A percentile compares a stretch with the other conserved stretches of the same genome.
These are phyloP conservation scores for Paraleonurus japonicus DNA, from an alignment of 257 asterid genomes.

Conservation along the genomic window DNA sequence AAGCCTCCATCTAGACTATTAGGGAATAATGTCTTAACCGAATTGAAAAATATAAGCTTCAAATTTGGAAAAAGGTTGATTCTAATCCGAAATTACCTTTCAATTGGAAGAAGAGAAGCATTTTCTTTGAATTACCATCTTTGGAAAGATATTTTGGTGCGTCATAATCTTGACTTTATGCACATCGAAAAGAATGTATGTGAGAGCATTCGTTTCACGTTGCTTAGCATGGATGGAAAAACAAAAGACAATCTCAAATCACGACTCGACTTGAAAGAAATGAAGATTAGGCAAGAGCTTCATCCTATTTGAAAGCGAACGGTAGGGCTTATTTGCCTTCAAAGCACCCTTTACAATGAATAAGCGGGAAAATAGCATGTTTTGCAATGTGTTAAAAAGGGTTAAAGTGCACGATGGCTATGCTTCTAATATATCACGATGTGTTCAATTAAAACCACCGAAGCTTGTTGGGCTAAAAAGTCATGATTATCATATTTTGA, in stretches of 20 bases:
- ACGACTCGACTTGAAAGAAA: neutral
- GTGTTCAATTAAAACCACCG: neutral
- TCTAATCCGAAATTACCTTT: neutral
- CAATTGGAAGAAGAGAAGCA: slow-evolving; percentile 1
- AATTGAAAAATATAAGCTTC: neutral
- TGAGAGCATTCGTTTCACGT: slow-evolving; percentile 1
- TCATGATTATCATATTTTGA: slow-evolving; percentile 12
- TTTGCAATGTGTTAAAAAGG: neutral
- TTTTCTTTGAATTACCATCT: neutral
- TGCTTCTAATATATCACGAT: neutral
- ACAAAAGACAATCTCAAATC: neutral
- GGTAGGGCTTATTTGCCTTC: neutral
- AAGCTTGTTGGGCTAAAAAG: slow-evolving; percentile 4
- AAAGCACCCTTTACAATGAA: neutral
- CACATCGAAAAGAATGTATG: slow-evolving; percentile 14
- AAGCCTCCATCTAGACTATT: neutral
- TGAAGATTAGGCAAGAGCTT: neutral
- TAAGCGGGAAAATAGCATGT: slow-evolving; percentile 10
- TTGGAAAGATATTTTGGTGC: slow-evolving; percentile 1
- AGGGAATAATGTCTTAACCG: neutral
- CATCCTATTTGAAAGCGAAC: neutral
- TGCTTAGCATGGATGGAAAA: neutral
- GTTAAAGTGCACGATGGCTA: neutral
- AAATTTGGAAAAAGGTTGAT: neutral
- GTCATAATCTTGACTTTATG: slow-evolving; percentile 14